phyloP scores from a whole-genome alignment of 2,329 filamentous ascomycete species.

The Neopestalotiopsis clavispora region DNA sequence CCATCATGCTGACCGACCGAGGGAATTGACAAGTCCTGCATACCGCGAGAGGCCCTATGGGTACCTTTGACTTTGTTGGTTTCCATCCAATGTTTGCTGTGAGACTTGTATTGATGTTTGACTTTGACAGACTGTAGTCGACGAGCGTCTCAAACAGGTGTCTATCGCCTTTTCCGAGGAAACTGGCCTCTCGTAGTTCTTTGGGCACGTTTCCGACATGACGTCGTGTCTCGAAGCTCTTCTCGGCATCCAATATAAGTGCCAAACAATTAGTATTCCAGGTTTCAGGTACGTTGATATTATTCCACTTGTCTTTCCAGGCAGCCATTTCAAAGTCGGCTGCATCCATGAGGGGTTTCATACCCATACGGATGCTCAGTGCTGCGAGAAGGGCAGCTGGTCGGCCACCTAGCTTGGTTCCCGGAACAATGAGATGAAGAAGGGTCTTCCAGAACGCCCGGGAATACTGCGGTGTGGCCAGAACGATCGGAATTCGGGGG shows the following conservation, averaged over 20 bases:
- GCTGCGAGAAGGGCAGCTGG: constrained; percentile 52
- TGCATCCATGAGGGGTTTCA: constrained; percentile 43
- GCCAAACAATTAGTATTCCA: constrained; percentile 52
- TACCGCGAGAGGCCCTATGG: constrained; percentile 46
- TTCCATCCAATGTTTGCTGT: constrained; percentile 49
- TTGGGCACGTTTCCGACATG: constrained; percentile 25
- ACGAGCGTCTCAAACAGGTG: constrained; percentile 49
- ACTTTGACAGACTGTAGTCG: constrained; percentile 50
- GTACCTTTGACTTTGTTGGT: constrained; percentile 47
- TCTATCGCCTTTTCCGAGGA: constrained; percentile 43
- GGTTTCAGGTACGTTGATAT: constrained; percentile 51
- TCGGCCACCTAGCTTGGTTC: constrained; percentile 50
- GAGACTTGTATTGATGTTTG: constrained; percentile 50
- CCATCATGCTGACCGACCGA: constrained; percentile 56
- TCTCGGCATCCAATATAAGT: constrained; percentile 53
- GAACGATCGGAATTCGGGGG: constrained; percentile 47
- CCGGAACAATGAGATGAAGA: constrained; percentile 52
- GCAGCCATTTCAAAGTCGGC: constrained; percentile 47
- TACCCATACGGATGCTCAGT: constrained; percentile 52
- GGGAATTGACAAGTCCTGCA: constrained; percentile 49
- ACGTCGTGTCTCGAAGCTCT: constrained; percentile 36
- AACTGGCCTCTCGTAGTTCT: constrained; percentile 15
- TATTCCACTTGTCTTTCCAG: constrained; percentile 51
- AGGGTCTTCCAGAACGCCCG: constrained; percentile 53
- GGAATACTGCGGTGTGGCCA: constrained; percentile 40